Conservation (phyloP, 371 early-diverging fungal genomes). For the Cokeromyces recurvatus region DNA sequence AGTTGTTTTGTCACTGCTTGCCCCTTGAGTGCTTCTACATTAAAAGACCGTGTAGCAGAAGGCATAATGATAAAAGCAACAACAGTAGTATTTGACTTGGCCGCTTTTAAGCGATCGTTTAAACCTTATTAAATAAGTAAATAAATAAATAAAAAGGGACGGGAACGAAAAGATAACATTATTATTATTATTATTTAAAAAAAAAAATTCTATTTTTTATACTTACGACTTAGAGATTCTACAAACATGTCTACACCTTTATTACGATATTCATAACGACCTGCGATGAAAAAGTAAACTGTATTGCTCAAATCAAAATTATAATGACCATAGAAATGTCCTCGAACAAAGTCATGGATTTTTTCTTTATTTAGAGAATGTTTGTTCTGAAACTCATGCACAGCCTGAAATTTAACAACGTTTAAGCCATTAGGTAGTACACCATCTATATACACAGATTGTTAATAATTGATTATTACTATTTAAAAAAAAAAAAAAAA, state of each 20-base stretch:
- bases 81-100: conserved; percentile 83
- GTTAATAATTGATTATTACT: too few relatives aligned
- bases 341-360: conserved; percentile 94
- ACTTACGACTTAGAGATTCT: conserved; percentile 86
- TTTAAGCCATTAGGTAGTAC: conserved; percentile 95
- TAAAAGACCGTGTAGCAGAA: conserved; percentile 83
- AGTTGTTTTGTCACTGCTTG: conserved; percentile 97
- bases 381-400: conserved; percentile 97
- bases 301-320: conserved; percentile 94
- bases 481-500: neutral
- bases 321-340: conserved; percentile 96
- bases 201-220: too few relatives aligned
- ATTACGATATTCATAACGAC: conserved; percentile 95
- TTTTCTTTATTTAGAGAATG: conserved; percentile 91
- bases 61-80: conserved; percentile 96
- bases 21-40: conserved; percentile 96
- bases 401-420: conserved; percentile 92
- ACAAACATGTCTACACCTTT: conserved; percentile 97
- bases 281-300: conserved; percentile 95
- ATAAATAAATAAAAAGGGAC: too few relatives aligned
- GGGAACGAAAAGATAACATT: too few relatives aligned
- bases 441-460: conserved; percentile 83
- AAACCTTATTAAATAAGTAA: conserved; percentile 49
- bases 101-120: conserved; percentile 82
- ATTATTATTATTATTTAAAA: neutral